Evolutionary conservation across 2,329 filamentous ascomycete species (phyloP).

Genomic region (Ilyonectria mors-panacis): DNA sequence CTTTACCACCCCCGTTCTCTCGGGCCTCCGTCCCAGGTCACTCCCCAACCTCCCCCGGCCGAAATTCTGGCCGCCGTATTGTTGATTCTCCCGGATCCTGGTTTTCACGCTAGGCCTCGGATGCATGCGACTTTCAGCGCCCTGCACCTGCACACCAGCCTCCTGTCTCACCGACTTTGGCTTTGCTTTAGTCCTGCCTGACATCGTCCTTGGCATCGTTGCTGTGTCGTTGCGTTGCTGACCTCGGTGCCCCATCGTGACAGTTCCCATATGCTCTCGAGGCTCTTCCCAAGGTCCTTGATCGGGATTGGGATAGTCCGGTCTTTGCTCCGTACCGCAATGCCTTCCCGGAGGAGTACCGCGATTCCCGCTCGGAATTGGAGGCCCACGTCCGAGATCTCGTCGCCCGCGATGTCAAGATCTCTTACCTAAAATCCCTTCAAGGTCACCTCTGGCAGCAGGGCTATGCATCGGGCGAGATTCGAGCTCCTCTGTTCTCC

Average conservation of each 20-base stretch:
- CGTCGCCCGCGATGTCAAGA: constrained; percentile 80
- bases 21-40: constrained; percentile 42
- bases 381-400: constrained; percentile 79
- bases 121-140: constrained; percentile 38
- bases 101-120: constrained; percentile 32
- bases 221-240: constrained; percentile 33
- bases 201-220: constrained; percentile 26
- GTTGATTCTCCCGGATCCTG: constrained; percentile 27
- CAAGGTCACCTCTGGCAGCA: constrained; percentile 85
- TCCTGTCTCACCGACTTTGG: constrained; percentile 46
- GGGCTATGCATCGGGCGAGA: constrained; percentile 78
- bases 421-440: constrained; percentile 82
- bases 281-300: constrained; percentile 75
- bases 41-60: constrained; percentile 41
- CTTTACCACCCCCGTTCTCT: constrained; percentile 38
- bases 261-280: constrained; percentile 85
- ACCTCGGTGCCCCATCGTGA: constrained; percentile 31
- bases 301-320: constrained; percentile 76
- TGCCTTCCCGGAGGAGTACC: constrained; percentile 78
- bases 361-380: constrained; percentile 71
- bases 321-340: constrained; percentile 77
- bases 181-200: constrained; percentile 28
- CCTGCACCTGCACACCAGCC: constrained; percentile 27
- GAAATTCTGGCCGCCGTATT: constrained; percentile 36
- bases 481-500: constrained; percentile 80